Base-by-base conservation (phyloP, 2,329 filamentous ascomycete species). In the Diaporthe sp. region DNA sequence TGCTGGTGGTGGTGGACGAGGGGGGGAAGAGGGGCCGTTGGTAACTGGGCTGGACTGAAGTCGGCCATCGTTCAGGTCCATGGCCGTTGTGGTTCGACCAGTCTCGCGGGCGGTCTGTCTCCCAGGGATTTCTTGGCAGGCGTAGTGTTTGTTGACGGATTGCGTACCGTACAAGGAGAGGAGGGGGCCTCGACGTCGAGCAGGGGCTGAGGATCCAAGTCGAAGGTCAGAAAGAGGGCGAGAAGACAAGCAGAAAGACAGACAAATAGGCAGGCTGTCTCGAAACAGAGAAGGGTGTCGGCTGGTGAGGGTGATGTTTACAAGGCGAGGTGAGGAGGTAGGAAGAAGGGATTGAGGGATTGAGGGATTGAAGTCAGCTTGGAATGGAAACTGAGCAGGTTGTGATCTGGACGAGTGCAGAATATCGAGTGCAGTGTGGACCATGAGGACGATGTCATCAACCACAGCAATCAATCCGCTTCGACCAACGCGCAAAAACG, bases 1-100 rank as follows among this genome's bases (percentile, higher is more conserved):
- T 58, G 75, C 73, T 17, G 78, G 80, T 1, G 78, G 80, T 1
- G 79, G 82, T 15, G 81, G 22, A 32, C 58, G 58, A 79, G 76
- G 63, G 80, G 73, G 44, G 78, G 73, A 75, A 72, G 70, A 77
- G 74, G 79, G 74, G 68, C 77, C 72, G 12, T 30, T 53, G 61
- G 73, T 27, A 22, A 44, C 53, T 56, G 72, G 65, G 69, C 71
- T 76, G 56, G 53, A 72, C 42, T 73, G 71, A 32, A 70, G 68
- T 32, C 63, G 71, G 56, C 37, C 58, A 63, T 44, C 75, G 70
- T 71, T 75, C n/a, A 73, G 75, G 51, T 77, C 75, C 78, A 79
- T 79, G 53, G 73, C 77, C 71, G 69, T 32, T 19, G 25, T 27
- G 32, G 8, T 22, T 71, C 15, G 32, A 39, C 27, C 47, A 63